Conservation (phyloP, 805 yeast species). For the Lipomyces yamadae region DNA sequence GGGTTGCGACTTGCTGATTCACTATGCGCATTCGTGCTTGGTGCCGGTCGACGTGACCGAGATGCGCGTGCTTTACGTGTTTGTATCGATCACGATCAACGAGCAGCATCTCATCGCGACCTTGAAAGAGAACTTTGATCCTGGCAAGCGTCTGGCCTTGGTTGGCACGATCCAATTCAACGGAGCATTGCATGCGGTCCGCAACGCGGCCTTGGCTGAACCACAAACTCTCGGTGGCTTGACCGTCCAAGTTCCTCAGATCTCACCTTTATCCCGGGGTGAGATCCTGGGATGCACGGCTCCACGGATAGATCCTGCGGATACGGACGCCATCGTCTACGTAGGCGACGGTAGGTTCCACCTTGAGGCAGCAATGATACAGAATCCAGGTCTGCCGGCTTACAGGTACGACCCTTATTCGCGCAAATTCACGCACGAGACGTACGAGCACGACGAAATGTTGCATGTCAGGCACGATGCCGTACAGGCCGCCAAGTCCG, state of each 20-base stretch:
- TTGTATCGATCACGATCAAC: constrained; percentile 91
- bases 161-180: constrained; percentile 98
- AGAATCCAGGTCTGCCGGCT: constrained; percentile 90
- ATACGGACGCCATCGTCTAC: constrained; percentile 73
- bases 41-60: constrained; percentile 92
- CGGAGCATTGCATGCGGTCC: constrained; percentile 84
- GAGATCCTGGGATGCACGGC: constrained; percentile 97
- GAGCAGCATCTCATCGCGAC: constrained; percentile 81
- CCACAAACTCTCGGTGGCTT: constrained; percentile 47
- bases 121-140: constrained; percentile 65
- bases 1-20: constrained; percentile 92
- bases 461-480: constrained; percentile 75
- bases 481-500: constrained; percentile 57
- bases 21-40: constrained; percentile 95
- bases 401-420: constrained; percentile 95
- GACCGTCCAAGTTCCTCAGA: constrained; percentile 82
- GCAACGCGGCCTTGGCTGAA: constrained; percentile 55
- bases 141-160: constrained; percentile 72
- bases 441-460: constrained; percentile 85
- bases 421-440: constrained; percentile 85
- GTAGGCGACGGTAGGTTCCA: constrained; percentile 97
- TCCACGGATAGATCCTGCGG: constrained; percentile 61
- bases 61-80: constrained; percentile 91
- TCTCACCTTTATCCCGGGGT: constrained; percentile 89
- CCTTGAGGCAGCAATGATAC: constrained; percentile 94